Evolutionary conservation across 2,329 filamentous ascomycete genomes (phyloP), one percentile per base, ranked within the genome.

Genomic region (Emmonsia crescens): DNA sequence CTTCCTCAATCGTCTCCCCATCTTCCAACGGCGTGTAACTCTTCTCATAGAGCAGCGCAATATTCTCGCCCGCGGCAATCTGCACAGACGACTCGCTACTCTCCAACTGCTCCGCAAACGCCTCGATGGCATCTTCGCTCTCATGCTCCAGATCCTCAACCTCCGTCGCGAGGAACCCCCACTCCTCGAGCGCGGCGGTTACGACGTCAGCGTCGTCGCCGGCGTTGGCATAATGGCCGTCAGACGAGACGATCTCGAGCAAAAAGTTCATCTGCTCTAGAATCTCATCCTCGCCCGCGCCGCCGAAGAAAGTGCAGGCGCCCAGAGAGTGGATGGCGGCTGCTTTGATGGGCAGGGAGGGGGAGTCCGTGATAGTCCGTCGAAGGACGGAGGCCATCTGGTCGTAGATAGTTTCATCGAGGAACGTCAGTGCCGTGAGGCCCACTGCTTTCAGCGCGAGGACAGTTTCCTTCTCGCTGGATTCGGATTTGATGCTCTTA

Each of bases 31-130:
- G 79, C 0, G 81, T 83, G 71, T 82, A 85, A 62, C 82, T 83
- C 64, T 88, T 88, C 73, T 96, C 91, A 68, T 89, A 93, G 12
- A 96, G 79, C 10, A 95, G 79, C 0, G 91, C 91, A 63, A 96
- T 91, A 72, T 89, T 89, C 69, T 88, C 84, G 3, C 88, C 90
- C 0, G 90, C 88, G 3, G 87, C 85, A 54, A 90, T 85, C 69
- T 94, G 89, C 0, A 96, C 89, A 9, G 82, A 78, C 0, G 85
- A 78, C 62, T 91, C 86, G 38, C 80, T 80, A 71, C 88, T 91
- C 63, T 92, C 86, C 21, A 96, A 86, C 74, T 96, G 91, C 56
- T 96, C 91, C 49, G 89, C 85, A 67, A 96, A 91, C 1, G 87
- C 86, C 60, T 94, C 88, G 68, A 94, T 83, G 19, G 89, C 87